Evolutionary conservation across 345 rosid genomes (phyloP).

Genomic region (Cochlearia excelsa): DNA sequence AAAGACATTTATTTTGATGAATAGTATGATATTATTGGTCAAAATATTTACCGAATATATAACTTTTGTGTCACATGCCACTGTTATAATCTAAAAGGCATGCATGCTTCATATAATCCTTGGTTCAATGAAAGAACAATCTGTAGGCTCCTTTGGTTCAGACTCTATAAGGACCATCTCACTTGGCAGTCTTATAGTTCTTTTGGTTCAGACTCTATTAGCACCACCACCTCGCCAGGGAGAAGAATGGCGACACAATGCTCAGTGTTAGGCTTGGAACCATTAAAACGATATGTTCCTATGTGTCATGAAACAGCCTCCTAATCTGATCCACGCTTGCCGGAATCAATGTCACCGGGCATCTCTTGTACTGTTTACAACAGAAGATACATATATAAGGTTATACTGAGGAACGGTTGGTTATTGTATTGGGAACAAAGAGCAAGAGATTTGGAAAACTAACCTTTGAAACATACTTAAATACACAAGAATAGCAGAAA

Average conservation of each 20-base stretch:
- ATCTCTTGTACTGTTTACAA: conserved; percentile 71
- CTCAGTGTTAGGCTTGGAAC: conserved; percentile 19
- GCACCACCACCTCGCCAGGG: conserved; percentile 23
- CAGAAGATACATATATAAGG: conserved; percentile 15
- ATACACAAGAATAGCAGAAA: conserved; percentile 90
- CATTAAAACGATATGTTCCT: conserved; percentile 19
- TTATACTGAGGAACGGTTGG: background rate
- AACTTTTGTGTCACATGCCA: too few relatives aligned
- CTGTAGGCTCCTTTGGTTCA: too few relatives aligned
- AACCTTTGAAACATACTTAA: conserved; percentile 88
- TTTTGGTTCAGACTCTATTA: too few relatives aligned
- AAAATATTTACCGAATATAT: too few relatives aligned
- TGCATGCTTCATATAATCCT: too few relatives aligned
- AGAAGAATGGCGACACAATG: conserved; percentile 1
- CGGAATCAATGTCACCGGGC: conserved; percentile 85
- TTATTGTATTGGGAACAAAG: background rate
- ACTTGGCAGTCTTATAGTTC: too few relatives aligned
- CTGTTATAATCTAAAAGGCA: too few relatives aligned
- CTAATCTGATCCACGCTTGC: conserved; percentile 78
- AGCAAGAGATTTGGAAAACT: conserved; percentile 27
- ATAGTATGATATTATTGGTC: too few relatives aligned
- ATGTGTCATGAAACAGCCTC: conserved; percentile 87
- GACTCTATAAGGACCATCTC: too few relatives aligned
- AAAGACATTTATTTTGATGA: too few relatives aligned
- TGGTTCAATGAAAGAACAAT: too few relatives aligned